These are phyloP conservation scores for Alternaria ethzedia DNA, from an alignment of 2,329 filamentous ascomycete species.

Conservation along the genomic window DNA sequence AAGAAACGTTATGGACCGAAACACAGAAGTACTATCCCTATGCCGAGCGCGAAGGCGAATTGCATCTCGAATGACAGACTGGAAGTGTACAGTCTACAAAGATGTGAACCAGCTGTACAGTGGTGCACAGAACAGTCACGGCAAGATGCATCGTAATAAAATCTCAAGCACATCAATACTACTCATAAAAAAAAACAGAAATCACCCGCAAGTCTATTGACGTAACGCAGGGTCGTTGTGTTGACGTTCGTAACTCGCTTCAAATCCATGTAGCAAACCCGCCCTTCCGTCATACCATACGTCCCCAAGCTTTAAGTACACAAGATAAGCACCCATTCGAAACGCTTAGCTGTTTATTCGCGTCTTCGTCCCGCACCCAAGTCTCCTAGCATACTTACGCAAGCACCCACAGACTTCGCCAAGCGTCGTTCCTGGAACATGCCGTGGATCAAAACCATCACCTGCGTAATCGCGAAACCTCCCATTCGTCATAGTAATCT, in stretches of 20 bases:
- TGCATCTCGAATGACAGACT: slow-evolving; percentile 32
- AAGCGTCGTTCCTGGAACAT: not conserved
- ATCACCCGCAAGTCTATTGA: not conserved
- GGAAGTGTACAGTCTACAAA: not conserved
- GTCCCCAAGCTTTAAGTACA: not conserved
- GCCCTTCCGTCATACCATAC: not conserved
- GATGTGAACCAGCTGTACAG: not conserved
- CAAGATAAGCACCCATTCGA: not conserved
- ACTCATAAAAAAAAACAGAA: not conserved
- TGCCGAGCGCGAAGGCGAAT: slow-evolving; percentile 34
- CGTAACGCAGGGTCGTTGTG: not conserved
- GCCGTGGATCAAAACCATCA: not conserved
- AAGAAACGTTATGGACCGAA: slow-evolving; percentile 50
- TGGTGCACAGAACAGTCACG: not conserved
- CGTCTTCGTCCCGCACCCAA: not conserved
- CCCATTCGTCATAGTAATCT: not conserved
- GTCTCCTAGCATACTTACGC: not conserved
- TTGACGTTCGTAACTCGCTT: not conserved
- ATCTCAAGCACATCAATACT: not conserved
- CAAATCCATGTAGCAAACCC: not conserved
- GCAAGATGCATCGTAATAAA: not conserved
- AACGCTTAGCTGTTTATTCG: not conserved
- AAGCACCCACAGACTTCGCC: not conserved
- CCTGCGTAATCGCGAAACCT: not conserved
- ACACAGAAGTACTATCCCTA: slow-evolving; percentile 47